phyloP scores from a whole-genome alignment of 2,329 filamentous ascomycete genomes.

The Endoconidiophora polonica region DNA sequence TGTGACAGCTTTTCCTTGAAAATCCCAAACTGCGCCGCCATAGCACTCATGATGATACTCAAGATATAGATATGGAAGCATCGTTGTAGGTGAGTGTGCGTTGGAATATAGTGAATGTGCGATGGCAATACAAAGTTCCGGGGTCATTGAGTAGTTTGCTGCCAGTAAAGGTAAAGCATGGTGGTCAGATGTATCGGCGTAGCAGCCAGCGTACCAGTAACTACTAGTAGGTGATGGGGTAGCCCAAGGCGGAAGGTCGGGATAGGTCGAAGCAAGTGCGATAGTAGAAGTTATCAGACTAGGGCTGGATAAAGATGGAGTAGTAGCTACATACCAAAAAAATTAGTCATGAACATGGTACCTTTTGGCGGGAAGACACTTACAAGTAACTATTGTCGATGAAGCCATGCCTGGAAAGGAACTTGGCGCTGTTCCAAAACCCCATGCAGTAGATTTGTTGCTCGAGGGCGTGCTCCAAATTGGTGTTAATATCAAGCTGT shows the following conservation, averaged over 20 bases:
- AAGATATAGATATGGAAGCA: slow-evolving; percentile 17
- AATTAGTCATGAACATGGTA: too few relatives aligned
- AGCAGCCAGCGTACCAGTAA: slow-evolving; percentile 20
- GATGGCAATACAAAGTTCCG: slow-evolving; percentile 20
- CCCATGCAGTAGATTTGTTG: background rate
- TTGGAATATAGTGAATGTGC: slow-evolving; percentile 18
- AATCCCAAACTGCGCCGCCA: slow-evolving; percentile 16
- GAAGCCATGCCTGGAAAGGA: background rate
- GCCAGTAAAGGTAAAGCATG: slow-evolving; percentile 20
- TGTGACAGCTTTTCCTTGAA: slow-evolving; percentile 15
- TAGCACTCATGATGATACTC: slow-evolving; percentile 23
- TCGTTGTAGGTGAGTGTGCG: slow-evolving; percentile 17
- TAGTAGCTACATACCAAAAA: too few relatives aligned
- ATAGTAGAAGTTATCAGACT: background rate
- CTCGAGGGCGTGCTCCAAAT: background rate
- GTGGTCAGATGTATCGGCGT: slow-evolving; percentile 16
- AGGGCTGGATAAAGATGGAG: too few relatives aligned
- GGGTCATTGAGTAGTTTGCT: slow-evolving; percentile 20
- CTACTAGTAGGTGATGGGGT: slow-evolving; percentile 16
- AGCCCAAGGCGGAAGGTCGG: slow-evolving; percentile 6
- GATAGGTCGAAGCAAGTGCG: background rate
- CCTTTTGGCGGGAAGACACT: too few relatives aligned
- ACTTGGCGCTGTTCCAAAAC: background rate
- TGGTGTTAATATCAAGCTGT: background rate
- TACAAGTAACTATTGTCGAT: slow-evolving; percentile 2